Evolutionary conservation across 768 basidiomycete species (phyloP), one percentile per base, ranked within the genome.

Genomic region (Rhodotorula sphaerocarpa): DNA sequence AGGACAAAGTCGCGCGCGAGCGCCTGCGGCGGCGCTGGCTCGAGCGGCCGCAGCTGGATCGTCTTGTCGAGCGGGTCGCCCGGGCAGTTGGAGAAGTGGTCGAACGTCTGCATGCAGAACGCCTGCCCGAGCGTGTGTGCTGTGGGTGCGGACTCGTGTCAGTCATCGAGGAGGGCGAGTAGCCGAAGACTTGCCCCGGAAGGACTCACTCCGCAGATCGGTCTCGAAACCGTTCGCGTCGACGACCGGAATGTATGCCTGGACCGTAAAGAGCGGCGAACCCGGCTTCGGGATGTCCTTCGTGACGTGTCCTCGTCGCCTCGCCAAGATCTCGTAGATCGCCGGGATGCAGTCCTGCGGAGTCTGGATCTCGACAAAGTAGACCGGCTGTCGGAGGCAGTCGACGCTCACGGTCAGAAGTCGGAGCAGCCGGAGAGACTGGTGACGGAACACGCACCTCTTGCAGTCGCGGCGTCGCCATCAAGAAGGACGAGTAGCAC

Each of bases 1-100:
- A 99, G 79, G 48, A 96, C 91, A 46, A 99, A 81, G 77, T 99
- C 93, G 67, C 93, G 78, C 50, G 93, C 92, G 46, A 97, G 80
- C 31, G 89, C 86, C 74, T 97, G 92, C 16, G 95, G 93, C 48
- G 91, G 90, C 41, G 93, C 95, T 54, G 95, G 95, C 75, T 99
- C 95, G 61, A 99, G 79, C 57, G 95, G 95, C 63, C 92, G 83
- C 59, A 96, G 84, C 77, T 93, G 89, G 77, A 99, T 96, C 71
- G 84, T 87, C 69, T 90, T 90, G 79, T 99, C 95, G 74, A 88
- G 92, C 55, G 95, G 95, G 79, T 99, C 95, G 75, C 95, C 92
- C 87, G 93, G 93, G n/a, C 97, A 93, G 72, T 93, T 88, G 21
- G 87, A 86, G 95, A 95, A 99, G 72, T 99, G 95, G 75, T 97